Evolutionary conservation across 352 stramenopile species (phyloP).

Genomic region (Globisporangium splendens): DNA sequence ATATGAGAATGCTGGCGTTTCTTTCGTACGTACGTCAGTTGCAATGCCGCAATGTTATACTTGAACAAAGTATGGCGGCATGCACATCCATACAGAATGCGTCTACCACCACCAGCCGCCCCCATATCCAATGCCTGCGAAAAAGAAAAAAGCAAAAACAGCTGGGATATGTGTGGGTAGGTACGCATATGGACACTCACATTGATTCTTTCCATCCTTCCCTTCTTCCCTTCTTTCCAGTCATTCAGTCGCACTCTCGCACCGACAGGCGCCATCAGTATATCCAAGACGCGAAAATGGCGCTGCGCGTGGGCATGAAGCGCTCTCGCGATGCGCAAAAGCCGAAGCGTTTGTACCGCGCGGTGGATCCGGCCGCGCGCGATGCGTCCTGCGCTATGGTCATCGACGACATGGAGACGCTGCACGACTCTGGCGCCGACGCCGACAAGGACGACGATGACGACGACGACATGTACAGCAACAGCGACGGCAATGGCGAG

Average conservation of each 20-base stretch:
- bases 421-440: slow-evolving; percentile 11
- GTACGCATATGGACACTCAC: no score
- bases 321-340: slow-evolving; percentile 11
- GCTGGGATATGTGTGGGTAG: no score
- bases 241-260: background rate
- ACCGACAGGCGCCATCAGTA: no score
- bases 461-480: slow-evolving; percentile 11
- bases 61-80: slow-evolving; percentile 5
- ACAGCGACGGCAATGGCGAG: slow-evolving; percentile 12
- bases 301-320: slow-evolving; percentile 17
- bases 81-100: background rate
- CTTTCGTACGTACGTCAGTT: slow-evolving; percentile 6
- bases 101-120: no score
- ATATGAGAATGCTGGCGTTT: slow-evolving; percentile 3
- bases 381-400: slow-evolving; percentile 10
- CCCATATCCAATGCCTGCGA: no score
- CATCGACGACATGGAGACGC: slow-evolving; percentile 9
- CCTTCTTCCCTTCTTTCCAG: slow-evolving; percentile 9
- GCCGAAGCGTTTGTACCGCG: slow-evolving; percentile 7
- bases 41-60: slow-evolving; percentile 4
- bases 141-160: no score
- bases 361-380: no score
- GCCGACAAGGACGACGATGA: slow-evolving; percentile 18
- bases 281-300: slow-evolving; percentile 2
- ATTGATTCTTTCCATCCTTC: background rate